A percentile compares a stretch with the other conserved stretches of the same genome.
phyloP scores from a whole-genome alignment of 176 grass and related monocot species.

The Tillandsia leiboldiana region DNA sequence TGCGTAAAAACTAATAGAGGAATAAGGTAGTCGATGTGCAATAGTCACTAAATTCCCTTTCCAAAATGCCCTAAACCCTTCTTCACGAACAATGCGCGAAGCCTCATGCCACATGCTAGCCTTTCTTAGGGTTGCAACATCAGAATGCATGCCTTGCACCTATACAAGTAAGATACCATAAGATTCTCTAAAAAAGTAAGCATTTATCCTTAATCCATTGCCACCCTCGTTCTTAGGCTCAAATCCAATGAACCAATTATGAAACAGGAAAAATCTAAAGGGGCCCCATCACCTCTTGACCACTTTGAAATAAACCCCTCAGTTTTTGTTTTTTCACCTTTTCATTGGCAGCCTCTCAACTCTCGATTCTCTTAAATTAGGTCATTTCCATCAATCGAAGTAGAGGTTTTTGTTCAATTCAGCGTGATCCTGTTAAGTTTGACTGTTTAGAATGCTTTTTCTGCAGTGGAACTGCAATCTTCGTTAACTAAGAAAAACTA shows the following conservation, averaged over 20 bases:
- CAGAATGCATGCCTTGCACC: constrained; percentile 98
- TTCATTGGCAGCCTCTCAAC: no score
- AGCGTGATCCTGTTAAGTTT: no score
- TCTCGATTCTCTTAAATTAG: no score
- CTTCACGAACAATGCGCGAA: constrained; percentile 70
- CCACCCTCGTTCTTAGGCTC: no score
- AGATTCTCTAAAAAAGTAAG: not conserved
- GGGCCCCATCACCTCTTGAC: no score
- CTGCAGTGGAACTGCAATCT: no score
- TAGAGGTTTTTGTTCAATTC: no score
- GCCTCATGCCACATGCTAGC: constrained; percentile 70
- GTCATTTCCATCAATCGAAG: no score
- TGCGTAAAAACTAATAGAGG: constrained; percentile 79
- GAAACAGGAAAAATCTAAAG: not conserved
- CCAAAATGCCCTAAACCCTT: constrained; percentile 86
- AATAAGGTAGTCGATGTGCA: constrained; percentile 86
- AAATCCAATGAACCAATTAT: not conserved
- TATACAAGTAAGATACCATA: constrained; percentile 23
- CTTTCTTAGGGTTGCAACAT: constrained; percentile 51
- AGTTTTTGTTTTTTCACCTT: no score
- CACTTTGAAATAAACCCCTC: no score
- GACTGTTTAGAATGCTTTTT: no score
- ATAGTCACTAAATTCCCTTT: constrained; percentile 97
- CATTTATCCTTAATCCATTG: not conserved
- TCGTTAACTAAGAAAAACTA: no score